Base-by-base conservation (phyloP, 768 basidiomycete species). In the Rhodotorula babjevae region DNA sequence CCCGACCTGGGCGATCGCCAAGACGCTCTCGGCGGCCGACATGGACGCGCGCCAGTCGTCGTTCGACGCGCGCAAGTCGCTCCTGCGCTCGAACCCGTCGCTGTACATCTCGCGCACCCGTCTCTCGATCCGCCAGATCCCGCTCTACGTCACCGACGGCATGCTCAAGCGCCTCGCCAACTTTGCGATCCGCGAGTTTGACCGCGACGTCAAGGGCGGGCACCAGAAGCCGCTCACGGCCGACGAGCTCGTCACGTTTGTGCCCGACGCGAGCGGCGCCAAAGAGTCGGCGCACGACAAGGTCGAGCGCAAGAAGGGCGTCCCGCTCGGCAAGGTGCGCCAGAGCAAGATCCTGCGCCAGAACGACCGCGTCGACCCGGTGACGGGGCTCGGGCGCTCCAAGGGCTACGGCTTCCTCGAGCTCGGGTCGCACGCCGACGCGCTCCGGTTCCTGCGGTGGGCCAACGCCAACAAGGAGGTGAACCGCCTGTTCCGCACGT, bases 381-480 rank as follows among this genome's bases (percentile, higher is more conserved):
- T 94, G 53, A 92, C 90, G 0, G 91, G 90, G 8, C 90, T 91
- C 77, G 92, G 92, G 2, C 86, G 89, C 65, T 91, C 90, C 78
- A 92, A 90, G 80, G 95, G 96, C 2, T 99, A 97, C 78, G 96
- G 95, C 18, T 98, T 99, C 82, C 79, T 98, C 46, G 95, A 98
- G 83, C 86, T 96, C 86, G 83, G 87, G 61, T 86, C 84, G 40
- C 96, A 99, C 77, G 87, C 89, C 11, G 92, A 98, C 79, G 93
- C 95, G 12, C 83, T 99, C 33, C 89, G 91, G 36, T 89, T 97
- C 11, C 82, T 98, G 58, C 86, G 96, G 47, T 98, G 92, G 92
- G 89, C 91, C 40, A 99, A 98, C 82, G 93, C 92, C 79, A 94
- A 96, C 79, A 81, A 86, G 1, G 86, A 84, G 8, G 85, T 90